Conservation (phyloP, 352 stramenopile species). For the Phytophthora uliginosa region DNA sequence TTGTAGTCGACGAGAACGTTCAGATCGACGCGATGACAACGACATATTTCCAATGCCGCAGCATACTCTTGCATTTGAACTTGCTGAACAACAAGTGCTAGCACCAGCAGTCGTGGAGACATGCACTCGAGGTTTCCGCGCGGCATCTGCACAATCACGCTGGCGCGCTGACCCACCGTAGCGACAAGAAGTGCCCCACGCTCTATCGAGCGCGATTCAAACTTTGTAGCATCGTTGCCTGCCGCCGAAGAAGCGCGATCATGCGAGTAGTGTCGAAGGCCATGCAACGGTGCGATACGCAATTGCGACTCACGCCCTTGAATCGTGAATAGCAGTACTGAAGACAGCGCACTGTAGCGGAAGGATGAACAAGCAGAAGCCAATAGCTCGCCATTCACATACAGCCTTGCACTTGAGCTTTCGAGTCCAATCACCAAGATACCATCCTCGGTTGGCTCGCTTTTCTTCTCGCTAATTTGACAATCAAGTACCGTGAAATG, state of each 20-base stretch:
- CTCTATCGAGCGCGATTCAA: slow-evolving; percentile 64
- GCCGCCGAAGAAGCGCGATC: slow-evolving; percentile 1
- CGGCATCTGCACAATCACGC: slow-evolving; percentile 79
- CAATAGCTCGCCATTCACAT: slow-evolving; percentile 55
- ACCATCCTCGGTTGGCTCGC: neutral
- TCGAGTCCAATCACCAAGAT: slow-evolving; percentile 57
- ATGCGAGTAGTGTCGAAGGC: slow-evolving; percentile 16
- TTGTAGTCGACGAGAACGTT: slow-evolving; percentile 84
- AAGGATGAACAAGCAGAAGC: slow-evolving; percentile 70
- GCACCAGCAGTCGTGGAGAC: slow-evolving; percentile 65
- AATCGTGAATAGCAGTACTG: slow-evolving; percentile 72
- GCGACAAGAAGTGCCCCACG: slow-evolving; percentile 72
- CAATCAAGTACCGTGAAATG: slow-evolving; percentile 45
- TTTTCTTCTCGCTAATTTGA: neutral
- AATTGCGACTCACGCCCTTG: slow-evolving; percentile 68
- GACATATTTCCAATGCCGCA: slow-evolving; percentile 70
- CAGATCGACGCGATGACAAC: slow-evolving; percentile 83
- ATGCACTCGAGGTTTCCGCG: slow-evolving; percentile 84
- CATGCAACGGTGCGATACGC: slow-evolving; percentile 48
- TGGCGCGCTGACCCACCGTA: slow-evolving; percentile 57
- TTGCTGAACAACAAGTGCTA: slow-evolving; percentile 55
- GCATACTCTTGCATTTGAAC: slow-evolving; percentile 54
- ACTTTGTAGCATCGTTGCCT: slow-evolving; percentile 28
- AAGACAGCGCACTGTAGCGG: slow-evolving; percentile 48
- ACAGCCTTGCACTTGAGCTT: slow-evolving; percentile 51